Evolutionary conservation across 768 basidiomycete species (phyloP).

Genomic region (Trametes villosa): DNA sequence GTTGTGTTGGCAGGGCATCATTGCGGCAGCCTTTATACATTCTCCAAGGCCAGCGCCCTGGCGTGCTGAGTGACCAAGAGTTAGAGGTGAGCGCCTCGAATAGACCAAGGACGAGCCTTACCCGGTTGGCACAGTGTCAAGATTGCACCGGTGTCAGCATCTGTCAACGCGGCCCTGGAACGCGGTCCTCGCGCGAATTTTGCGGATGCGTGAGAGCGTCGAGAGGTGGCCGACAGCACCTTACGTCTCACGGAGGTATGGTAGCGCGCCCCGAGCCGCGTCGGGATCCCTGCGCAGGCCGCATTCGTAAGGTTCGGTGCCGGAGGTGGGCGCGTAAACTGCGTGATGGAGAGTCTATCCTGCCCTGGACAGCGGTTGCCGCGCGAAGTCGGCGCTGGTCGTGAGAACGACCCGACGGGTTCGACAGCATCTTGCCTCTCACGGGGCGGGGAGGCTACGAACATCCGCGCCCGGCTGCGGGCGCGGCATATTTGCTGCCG

Average conservation of each 20-base stretch:
- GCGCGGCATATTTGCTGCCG: no score
- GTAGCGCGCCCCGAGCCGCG: conserved; percentile 5
- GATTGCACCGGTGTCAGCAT: conserved; percentile 2
- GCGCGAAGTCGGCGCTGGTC: conserved; percentile 9
- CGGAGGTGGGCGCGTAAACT: conserved; percentile 6
- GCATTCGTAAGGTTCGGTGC: conserved; percentile 14
- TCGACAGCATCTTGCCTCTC: not conserved
- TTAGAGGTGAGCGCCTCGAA: not conserved
- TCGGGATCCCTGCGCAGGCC: conserved; percentile 7
- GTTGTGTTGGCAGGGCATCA: conserved; percentile 1
- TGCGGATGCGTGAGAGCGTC: conserved; percentile 1
- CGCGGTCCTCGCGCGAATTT: conserved; percentile 16
- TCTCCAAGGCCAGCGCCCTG: not conserved
- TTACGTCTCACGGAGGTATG: conserved; percentile 3
- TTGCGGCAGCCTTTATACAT: conserved; percentile 13
- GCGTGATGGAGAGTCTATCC: conserved; percentile 10
- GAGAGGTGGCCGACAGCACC: not conserved
- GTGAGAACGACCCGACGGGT: conserved; percentile 1
- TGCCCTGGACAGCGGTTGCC: conserved; percentile 14
- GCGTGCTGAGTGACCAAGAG: not conserved
- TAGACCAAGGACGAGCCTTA: not conserved
- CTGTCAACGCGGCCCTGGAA: conserved; percentile 12
- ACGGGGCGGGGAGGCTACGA: not conserved
- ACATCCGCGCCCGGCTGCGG: no score
- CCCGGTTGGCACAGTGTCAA: not conserved